Evolutionary conservation across 2,329 filamentous ascomycete species (phyloP), one percentile per base, ranked within the genome.

Genomic region (Fusarium solani-melongenae): DNA sequence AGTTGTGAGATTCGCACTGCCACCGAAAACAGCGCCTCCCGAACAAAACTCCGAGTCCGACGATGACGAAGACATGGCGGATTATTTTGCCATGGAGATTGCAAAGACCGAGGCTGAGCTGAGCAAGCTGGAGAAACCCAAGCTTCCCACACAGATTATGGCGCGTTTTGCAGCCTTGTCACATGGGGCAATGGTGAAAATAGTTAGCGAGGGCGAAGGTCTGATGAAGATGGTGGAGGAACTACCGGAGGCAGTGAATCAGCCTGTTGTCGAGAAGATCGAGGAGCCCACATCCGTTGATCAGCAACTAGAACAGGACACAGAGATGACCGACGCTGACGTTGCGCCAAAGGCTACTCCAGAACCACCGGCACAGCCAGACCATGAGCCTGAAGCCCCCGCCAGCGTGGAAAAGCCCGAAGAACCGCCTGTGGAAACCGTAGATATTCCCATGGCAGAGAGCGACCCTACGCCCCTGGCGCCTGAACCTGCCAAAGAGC

Each of bases 61-160:
- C 59, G 87, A 90, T 49, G 89, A 91, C 65, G 89, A 90, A 56
- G 87, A 89, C 51, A 87, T 90, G 82, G 88, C 86, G 20, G 87
- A 89, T 60, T 88, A 88, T 67, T 89, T 91, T 62, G 84, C 86
- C 61, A 82, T 83, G 62, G 83, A 89, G 72, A 89, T 90, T 39
- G 79, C 82, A 46, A 87, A 89, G 76, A 84, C 85, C 2, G 86
- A 90, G 68, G 81, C 81, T 1, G 84, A 88, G 62, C 75, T 91
- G 33, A 83, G 83, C 66, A 86, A 85, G 58, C 78, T 90, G 8
- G 83, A 86, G 76, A 83, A 65, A 76, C 82, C 67, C 75, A 85
- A 66, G 70, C 78, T 70, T 65, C 86, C 68, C 77, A 84, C 51
- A 17, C 81, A 84, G 49, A 83, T 86, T 2, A 81, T 88, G 14